A percentile compares a stretch with the other conserved stretches of the same genome.
Evolutionary conservation across 306 rosid species (phyloP).

Genomic region (Trifolium pratense): DNA sequence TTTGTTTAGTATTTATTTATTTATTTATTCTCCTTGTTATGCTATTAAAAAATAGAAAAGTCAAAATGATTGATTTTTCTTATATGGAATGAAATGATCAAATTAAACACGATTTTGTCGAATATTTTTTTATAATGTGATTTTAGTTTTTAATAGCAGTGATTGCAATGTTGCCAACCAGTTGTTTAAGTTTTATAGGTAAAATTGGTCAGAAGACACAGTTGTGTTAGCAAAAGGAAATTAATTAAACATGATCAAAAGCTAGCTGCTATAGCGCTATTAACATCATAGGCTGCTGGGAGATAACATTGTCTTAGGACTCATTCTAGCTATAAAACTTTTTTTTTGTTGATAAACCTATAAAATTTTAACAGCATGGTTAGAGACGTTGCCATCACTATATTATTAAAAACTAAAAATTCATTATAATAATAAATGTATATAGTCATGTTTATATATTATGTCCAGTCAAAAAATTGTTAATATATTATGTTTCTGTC

Average conservation of each 20-base stretch:
- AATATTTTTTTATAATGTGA: background rate
- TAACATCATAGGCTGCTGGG: too few species aligned
- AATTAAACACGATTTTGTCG: background rate
- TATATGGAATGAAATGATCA: background rate
- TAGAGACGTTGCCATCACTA: too few species aligned
- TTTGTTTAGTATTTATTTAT: conserved; percentile 11
- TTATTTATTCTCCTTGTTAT: background rate
- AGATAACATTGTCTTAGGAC: background rate
- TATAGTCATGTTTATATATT: background rate
- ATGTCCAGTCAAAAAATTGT: too few species aligned
- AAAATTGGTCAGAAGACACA: background rate
- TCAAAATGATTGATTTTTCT: background rate
- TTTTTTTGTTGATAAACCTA: too few species aligned
- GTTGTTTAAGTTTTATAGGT: background rate
- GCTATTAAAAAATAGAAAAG: background rate
- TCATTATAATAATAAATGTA: background rate
- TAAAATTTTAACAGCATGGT: too few species aligned
- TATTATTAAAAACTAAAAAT: background rate
- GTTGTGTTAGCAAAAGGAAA: background rate
- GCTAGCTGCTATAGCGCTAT: background rate
- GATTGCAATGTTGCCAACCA: background rate
- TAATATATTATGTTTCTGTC: background rate
- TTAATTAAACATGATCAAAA: background rate
- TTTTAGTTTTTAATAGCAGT: background rate
- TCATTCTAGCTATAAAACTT: too few species aligned